Base-by-base conservation (phyloP, 768 basidiomycete species). In the Amanita brunnescens region DNA sequence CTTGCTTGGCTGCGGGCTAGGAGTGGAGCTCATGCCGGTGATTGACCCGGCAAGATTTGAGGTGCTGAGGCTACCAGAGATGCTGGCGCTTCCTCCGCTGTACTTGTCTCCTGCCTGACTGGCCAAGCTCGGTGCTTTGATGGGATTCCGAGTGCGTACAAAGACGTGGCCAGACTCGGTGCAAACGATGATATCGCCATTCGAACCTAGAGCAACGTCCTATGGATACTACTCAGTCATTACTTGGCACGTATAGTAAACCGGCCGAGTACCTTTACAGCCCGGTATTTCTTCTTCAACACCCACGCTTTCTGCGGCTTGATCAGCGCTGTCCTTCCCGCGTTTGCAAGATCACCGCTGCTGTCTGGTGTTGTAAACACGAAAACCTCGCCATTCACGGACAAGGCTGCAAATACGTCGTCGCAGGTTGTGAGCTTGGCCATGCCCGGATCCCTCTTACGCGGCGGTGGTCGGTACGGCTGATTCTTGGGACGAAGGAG, bases 121-220 rank as follows among this genome's bases (percentile, higher is more conserved):
- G 33, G 50, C 32, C 30, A 30, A n/a, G n/a, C n/a, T 23, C 9
- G 42, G 10, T 2, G 21, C 42, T 8, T 63, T 62, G 53, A 67
- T 70, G 5, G 64, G 54, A 52, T 69, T 80, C 23, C 91, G 78
- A 16, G 81, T 75, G 20, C 93, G 85, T 20, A 94, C 76, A 61
- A 87, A 97, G 29, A 95, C 93, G 59, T 97, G 93, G 0, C 95
- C 95, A 3, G 95, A 94, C 55, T 87, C 82, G 1, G 95, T 98
- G 67, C 91, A 96, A 41, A 98, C 77, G 61, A 96, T 85, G 60
- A 96, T 79, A 13, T 86, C 80, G 3, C 93, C 91, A 56, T 96
- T 92, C 1, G 82, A 72, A 16, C 91, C 91, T 12, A 97, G 72
- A 0, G 91, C 92, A 7, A 95, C 87, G 58, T 98, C 95, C 83